phyloP scores from a whole-genome alignment of 345 rosid species.

The Noccaea bulbosa region DNA sequence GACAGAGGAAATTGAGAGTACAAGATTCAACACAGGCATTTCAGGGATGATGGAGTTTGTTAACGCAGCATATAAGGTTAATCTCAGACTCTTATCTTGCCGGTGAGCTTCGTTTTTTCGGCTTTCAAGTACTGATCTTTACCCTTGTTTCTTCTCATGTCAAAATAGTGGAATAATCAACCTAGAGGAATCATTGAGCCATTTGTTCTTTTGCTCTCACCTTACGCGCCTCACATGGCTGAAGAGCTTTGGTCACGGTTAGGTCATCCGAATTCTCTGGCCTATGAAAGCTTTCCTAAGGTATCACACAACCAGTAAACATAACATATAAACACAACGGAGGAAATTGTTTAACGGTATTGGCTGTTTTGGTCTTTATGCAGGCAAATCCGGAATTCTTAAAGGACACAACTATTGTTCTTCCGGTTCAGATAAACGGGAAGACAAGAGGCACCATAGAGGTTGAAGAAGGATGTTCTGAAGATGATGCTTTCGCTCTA shows the following conservation, averaged over 20 bases:
- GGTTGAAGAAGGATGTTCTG: conserved; percentile 84
- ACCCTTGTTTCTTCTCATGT: conserved; percentile 26
- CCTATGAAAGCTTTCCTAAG: conserved; percentile 71
- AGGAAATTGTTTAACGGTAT: not conserved
- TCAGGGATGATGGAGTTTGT: conserved; percentile 98
- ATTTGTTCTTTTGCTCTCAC: conserved; percentile 78
- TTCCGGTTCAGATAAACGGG: conserved; percentile 97
- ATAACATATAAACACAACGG: conserved; percentile 11
- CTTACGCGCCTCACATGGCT: conserved; percentile 94
- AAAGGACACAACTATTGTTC: conserved; percentile 63
- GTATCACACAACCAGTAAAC: conserved; percentile 33
- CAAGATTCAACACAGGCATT: conserved; percentile 91
- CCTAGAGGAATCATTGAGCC: conserved; percentile 70
- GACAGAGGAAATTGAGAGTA: conserved; percentile 86
- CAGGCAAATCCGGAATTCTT: conserved; percentile 79
- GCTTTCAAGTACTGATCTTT: not conserved
- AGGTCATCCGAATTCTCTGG: conserved; percentile 68
- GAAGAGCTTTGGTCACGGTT: conserved; percentile 95
- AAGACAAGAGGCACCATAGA: conserved; percentile 89
- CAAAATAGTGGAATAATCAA: conserved; percentile 75
- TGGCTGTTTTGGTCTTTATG: conserved; percentile 36
- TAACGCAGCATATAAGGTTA: conserved; percentile 88
- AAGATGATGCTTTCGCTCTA: conserved; percentile 76
- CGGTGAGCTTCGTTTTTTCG: not conserved
- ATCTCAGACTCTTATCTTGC: conserved; percentile 10